Evolutionary conservation across 331 rosid genomes (phyloP).

Genomic region (Erythrophleum ivorense): DNA sequence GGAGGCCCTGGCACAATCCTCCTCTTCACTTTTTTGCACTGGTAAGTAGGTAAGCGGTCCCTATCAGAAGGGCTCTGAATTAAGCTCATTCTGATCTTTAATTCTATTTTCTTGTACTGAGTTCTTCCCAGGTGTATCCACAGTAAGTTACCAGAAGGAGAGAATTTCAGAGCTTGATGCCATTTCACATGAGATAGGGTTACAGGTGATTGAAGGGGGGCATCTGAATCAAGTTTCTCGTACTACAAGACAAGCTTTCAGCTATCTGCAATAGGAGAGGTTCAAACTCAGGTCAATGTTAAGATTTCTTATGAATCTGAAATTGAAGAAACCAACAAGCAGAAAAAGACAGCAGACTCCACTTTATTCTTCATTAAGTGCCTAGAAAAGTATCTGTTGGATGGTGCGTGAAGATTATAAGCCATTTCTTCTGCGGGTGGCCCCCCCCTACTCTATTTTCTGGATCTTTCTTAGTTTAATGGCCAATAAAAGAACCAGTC

Average conservation of each 20-base stretch:
- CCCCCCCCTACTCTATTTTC: background rate
- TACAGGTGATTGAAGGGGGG: constrained; percentile 47
- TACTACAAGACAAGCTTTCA: constrained; percentile 42
- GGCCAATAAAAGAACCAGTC: background rate
- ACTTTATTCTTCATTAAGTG: constrained; percentile 19
- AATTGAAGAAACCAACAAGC: constrained; percentile 8
- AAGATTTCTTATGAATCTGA: constrained; percentile 43
- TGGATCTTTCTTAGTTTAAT: background rate
- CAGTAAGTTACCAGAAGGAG: constrained; percentile 40
- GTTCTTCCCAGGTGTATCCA: background rate
- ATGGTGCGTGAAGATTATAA: constrained; percentile 15
- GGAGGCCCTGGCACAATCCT: constrained; percentile 47
- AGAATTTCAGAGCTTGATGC: constrained; percentile 45
- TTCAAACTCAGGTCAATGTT: constrained; percentile 41
- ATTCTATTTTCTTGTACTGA: background rate
- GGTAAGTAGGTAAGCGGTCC: constrained; percentile 25
- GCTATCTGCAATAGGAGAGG: constrained; percentile 27
- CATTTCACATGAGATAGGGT: constrained; percentile 30
- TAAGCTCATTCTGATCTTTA: background rate
- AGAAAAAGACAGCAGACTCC: constrained; percentile 10
- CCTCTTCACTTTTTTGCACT: constrained; percentile 39
- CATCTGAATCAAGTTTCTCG: constrained; percentile 33
- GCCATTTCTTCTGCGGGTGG: background rate
- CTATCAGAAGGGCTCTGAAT: too few species aligned
- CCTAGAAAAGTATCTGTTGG: constrained; percentile 37